phyloP scores from a whole-genome alignment of 2,329 filamentous ascomycete genomes.

The Aspergillus hortae region DNA sequence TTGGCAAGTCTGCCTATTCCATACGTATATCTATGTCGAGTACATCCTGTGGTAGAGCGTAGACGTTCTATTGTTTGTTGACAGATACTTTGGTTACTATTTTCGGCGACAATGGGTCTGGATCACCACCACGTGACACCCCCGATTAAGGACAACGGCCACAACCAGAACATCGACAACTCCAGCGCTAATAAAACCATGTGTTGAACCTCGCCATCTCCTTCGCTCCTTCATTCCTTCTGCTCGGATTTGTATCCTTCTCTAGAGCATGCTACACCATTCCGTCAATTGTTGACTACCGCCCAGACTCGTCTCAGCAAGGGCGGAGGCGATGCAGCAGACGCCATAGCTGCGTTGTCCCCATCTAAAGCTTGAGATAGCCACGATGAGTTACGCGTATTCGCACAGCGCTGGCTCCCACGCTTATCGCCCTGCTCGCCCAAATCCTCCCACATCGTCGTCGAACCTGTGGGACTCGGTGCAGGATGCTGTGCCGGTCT shows the following conservation, averaged over 20 bases:
- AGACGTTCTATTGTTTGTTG: too few species aligned
- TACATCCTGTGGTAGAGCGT: too few species aligned
- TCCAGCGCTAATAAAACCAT: too few species aligned
- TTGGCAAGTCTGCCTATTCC: too few species aligned
- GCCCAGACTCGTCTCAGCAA: slow-evolving; percentile 4
- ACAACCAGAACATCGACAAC: not conserved
- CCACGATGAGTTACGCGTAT: slow-evolving; percentile 35
- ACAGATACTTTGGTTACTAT: too few species aligned
- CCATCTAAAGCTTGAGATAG: slow-evolving; percentile 11
- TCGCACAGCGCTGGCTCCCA: slow-evolving; percentile 21
- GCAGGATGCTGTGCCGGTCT: slow-evolving; percentile 18
- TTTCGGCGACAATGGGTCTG: not conserved
- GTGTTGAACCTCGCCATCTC: too few species aligned
- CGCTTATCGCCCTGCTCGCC: slow-evolving; percentile 23
- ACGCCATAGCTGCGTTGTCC: slow-evolving; percentile 12
- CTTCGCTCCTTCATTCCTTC: slow-evolving; percentile 2
- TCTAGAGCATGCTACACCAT: slow-evolving; percentile 1
- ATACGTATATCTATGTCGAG: too few species aligned
- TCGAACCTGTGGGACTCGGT: slow-evolving; percentile 10
- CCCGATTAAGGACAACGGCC: not conserved
- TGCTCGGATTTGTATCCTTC: not conserved
- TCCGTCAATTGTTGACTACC: not conserved
- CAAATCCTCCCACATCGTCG: slow-evolving; percentile 7
- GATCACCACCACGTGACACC: not conserved
- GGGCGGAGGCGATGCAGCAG: slow-evolving; percentile 17